These are phyloP conservation scores for Macrolepiota albuminosa DNA, from an alignment of 768 basidiomycete species.

Conservation along the genomic window DNA sequence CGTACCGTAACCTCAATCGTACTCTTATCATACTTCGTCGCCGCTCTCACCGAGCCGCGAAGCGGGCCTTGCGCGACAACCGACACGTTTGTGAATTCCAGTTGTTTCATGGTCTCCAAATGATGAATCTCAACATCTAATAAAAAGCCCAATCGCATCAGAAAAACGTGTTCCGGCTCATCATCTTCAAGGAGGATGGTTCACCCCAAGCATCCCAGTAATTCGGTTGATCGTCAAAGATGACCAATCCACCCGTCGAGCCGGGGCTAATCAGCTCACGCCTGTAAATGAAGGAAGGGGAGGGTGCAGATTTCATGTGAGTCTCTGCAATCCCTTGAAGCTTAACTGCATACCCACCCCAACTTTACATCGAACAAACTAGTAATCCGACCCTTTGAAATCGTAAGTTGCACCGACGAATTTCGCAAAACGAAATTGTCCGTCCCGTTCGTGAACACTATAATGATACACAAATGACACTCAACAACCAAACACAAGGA, in stretches of 20 bases:
- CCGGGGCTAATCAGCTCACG: constrained; percentile 80
- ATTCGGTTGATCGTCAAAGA: constrained; percentile 87
- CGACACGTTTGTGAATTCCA: constrained; percentile 66
- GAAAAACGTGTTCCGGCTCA: background rate
- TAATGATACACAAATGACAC: background rate
- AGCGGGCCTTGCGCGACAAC: constrained; percentile 79
- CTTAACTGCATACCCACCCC: constrained; percentile 37
- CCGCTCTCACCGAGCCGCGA: constrained; percentile 64
- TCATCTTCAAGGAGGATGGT: constrained; percentile 12
- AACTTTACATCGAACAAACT: constrained; percentile 76
- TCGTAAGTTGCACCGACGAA: constrained; percentile 65
- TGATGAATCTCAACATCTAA: constrained; percentile 91
- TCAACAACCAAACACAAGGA: background rate
- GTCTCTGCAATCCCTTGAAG: too few relatives aligned
- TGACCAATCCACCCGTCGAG: constrained; percentile 77
- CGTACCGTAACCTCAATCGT: constrained; percentile 61
- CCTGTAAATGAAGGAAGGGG: constrained; percentile 29
- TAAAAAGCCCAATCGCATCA: background rate
- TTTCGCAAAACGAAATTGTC: constrained; percentile 75
- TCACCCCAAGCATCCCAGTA: constrained; percentile 88
- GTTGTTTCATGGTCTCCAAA: constrained; percentile 72
- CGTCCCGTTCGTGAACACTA: constrained; percentile 58
- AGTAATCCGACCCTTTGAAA: constrained; percentile 78
- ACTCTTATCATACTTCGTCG: constrained; percentile 72
- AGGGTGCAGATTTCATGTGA: background rate